Evolutionary conservation across 768 basidiomycete genomes (phyloP), one percentile per base, ranked within the genome.

Genomic region (Boletus barrowsii): DNA sequence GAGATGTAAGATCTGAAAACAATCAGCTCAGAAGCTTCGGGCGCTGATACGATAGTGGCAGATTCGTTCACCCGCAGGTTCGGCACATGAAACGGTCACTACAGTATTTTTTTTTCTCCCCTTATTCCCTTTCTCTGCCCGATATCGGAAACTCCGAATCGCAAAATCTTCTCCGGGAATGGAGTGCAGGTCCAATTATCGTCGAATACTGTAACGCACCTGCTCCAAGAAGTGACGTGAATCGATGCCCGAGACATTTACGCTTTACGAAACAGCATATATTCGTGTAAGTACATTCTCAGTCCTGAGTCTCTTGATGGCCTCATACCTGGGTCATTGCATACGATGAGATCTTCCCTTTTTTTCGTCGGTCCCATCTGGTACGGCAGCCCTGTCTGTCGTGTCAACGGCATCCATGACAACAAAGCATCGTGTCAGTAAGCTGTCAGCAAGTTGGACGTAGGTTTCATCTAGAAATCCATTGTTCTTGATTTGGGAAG

Each of bases 1-100:
- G 5, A 8, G 36, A 51, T 39, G 42, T 13, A 44, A 22, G 49
- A 42, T 43, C 41, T 43, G 10, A 30, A 44, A 17, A 30, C 10
- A 5, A 11, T 10, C 10, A 26, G n/a, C 24, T 14, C 24, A 26
- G n/a, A 37, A 17, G 35, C 26, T 33, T 40, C 49, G 49, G 49
- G 41, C 42, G 36, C 29, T 45, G 43, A 45, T 45, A 51, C 35
- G 35, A 51, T 36, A 11, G 3, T 15, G 42, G 32, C 13, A 42
- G 43, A 42, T 51, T 50, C 36, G n/a, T 36, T 30, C 36, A 18
- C 30, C 32, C 39, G 43, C 39, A 9, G 8, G 24, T 52, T n/a
- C 43, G 42, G 33, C 10, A 57, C 36, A 22, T 58, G 57, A 58
- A 58, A 58, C 56, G 29, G 22, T 17, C 18, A 17, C n/a, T 24